phyloP scores from a whole-genome alignment of 495 filamentous ascomycete genomes.

The Chlorociboria aeruginascens region DNA sequence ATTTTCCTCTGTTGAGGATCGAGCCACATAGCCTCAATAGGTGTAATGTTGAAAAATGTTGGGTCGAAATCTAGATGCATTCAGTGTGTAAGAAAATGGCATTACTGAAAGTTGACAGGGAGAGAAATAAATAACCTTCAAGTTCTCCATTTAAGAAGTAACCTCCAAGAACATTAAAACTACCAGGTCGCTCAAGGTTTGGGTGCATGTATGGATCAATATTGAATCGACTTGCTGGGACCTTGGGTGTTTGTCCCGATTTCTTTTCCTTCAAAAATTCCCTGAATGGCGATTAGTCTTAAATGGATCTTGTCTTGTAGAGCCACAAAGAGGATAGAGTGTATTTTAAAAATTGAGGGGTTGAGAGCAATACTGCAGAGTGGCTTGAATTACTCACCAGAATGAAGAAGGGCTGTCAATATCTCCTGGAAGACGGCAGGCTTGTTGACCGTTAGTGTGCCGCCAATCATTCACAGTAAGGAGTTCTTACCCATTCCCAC shows the following conservation, averaged over 20 bases:
- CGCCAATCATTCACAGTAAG: neutral
- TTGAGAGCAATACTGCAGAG: too few relatives aligned
- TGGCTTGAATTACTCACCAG: too few relatives aligned
- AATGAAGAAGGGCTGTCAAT: conserved; percentile 13
- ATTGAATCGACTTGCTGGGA: conserved; percentile 20
- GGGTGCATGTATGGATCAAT: neutral
- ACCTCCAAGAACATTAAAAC: conserved; percentile 19
- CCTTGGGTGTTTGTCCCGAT: conserved; percentile 34
- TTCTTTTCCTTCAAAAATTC: conserved; percentile 35
- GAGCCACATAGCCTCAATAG: conserved; percentile 39
- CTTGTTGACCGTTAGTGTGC: conserved; percentile 20
- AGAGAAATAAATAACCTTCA: too few relatives aligned
- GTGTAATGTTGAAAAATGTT: conserved; percentile 44
- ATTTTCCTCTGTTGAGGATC: conserved; percentile 8
- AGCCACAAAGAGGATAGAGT: too few relatives aligned
- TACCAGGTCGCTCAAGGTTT: neutral
- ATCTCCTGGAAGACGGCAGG: conserved; percentile 45
- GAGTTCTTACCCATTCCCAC: conserved; percentile 31
- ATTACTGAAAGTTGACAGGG: too few relatives aligned
- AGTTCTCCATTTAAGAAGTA: conserved; percentile 40
- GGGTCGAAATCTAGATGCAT: conserved; percentile 54
- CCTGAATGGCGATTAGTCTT: too few relatives aligned
- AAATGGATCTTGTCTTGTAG: too few relatives aligned
- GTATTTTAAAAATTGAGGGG: too few relatives aligned
- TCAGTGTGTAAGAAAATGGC: too few relatives aligned